phyloP scores from a whole-genome alignment of 164 flowering plant species.

The Protea cynaroides region DNA sequence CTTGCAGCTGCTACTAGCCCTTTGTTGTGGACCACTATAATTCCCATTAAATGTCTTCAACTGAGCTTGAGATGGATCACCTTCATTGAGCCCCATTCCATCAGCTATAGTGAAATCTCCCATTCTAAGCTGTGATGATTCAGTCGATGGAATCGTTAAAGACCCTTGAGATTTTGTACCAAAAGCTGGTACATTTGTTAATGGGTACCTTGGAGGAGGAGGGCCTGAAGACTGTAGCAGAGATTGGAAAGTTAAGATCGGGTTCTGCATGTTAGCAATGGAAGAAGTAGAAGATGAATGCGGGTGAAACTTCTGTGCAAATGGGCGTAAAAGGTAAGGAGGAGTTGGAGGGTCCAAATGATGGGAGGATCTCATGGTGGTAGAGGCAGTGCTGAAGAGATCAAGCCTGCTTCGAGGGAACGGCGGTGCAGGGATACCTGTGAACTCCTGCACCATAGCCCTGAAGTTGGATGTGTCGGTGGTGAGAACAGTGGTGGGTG shows the following conservation, averaged over 20 bases:
- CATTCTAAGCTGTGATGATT: conserved; percentile 9
- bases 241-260: conserved; percentile 37
- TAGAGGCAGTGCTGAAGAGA: conserved; percentile 32
- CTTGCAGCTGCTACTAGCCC: conserved; percentile 21
- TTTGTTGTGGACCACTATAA: conserved; percentile 7
- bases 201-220: conserved; percentile 12
- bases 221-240: conserved; percentile 15
- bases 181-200: conserved; percentile 15
- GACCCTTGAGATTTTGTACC: conserved; percentile 1
- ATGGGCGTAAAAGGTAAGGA: conserved; percentile 43
- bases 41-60: conserved; percentile 27
- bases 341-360: conserved; percentile 14
- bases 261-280: conserved; percentile 28
- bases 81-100: conserved; percentile 8
- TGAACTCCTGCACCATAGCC: conserved; percentile 80
- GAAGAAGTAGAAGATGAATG: conserved; percentile 9
- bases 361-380: conserved; percentile 16
- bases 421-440: conserved; percentile 64
- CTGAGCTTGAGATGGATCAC: conserved; percentile 10
- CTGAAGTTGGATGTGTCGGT: conserved; percentile 75
- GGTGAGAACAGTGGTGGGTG: conserved; percentile 77
- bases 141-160: background rate
- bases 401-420: conserved; percentile 45
- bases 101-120: conserved; percentile 5
- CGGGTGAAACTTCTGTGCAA: conserved; percentile 36